A percentile compares a stretch with the other conserved stretches of the same genome.
Conservation (phyloP, 1,284 basidiomycete genomes). For the Taiwanofungus camphoratus region DNA sequence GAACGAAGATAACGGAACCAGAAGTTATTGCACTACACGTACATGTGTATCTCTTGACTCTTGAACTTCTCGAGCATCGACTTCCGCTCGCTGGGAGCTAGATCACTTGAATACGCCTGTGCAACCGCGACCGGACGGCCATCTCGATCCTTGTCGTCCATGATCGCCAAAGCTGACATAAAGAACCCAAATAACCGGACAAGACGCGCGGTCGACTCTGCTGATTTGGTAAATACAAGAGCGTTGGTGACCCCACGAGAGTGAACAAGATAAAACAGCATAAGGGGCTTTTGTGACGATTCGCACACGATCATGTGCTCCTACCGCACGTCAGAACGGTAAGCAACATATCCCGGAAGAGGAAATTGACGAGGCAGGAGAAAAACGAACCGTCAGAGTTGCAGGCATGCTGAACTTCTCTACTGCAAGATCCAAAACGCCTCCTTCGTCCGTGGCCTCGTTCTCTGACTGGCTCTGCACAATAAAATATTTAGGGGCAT, state of each 20-base stretch:
- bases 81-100: constrained; percentile 70
- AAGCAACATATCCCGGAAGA: too few species aligned
- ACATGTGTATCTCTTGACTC: constrained; percentile 81
- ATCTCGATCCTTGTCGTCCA: constrained; percentile 11
- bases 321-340: too few species aligned
- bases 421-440: constrained; percentile 49
- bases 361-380: not conserved
- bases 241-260: constrained; percentile 56
- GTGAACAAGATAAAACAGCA: constrained; percentile 85
- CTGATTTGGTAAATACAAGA: constrained; percentile 93
- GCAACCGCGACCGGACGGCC: constrained; percentile 36
- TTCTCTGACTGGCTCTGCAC: constrained; percentile 47
- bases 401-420: constrained; percentile 82
- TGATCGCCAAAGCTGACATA: constrained; percentile 42
- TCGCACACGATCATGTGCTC: constrained; percentile 87
- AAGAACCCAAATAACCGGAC: constrained; percentile 84
- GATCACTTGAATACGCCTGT: constrained; percentile 84
- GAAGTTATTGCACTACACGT: constrained; percentile 24
- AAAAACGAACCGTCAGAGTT: constrained; percentile 54
- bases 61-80: constrained; percentile 78
- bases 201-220: constrained; percentile 84
- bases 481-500: constrained; percentile 84
- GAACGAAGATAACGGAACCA: not conserved
- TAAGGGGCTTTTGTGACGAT: constrained; percentile 80
- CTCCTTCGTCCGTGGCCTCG: constrained; percentile 22